Percentiles rank a stretch among this genome's conserved stretches.
Evolutionary conservation across 129 eudicot genomes (phyloP).

Genomic region (Arctium minus): DNA sequence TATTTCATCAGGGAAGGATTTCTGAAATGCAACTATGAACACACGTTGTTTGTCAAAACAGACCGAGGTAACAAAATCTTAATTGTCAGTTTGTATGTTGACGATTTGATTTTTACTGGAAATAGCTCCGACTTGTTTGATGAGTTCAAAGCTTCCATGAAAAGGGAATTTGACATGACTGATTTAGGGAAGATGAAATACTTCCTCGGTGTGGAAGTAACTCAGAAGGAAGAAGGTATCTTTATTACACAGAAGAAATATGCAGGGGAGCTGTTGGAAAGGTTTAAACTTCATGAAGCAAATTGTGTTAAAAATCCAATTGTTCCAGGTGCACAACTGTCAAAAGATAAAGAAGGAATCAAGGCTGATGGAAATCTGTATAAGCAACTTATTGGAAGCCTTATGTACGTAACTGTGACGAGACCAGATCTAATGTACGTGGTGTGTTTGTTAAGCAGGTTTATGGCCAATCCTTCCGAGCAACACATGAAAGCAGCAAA

Average conservation of each 20-base stretch:
- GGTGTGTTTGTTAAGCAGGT: too few species aligned
- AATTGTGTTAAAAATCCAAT: background rate
- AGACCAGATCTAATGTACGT: constrained; percentile 4
- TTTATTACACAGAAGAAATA: background rate
- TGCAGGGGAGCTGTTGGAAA: background rate
- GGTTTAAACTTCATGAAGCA: background rate
- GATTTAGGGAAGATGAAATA: background rate
- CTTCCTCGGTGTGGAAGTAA: background rate
- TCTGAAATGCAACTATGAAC: too few species aligned
- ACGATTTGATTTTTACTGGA: too few species aligned
- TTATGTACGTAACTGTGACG: background rate
- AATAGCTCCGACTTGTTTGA: too few species aligned
- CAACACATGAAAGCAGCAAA: too few species aligned
- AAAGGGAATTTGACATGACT: background rate
- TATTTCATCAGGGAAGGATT: too few species aligned
- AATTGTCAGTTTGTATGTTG: too few species aligned
- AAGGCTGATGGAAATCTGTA: background rate
- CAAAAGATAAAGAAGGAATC: background rate
- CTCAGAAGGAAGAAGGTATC: background rate
- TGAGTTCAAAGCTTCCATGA: too few species aligned
- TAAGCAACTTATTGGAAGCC: background rate
- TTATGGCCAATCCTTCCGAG: too few species aligned
- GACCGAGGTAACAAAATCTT: too few species aligned
- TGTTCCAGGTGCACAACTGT: background rate
- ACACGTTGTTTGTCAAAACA: too few species aligned